phyloP scores from a whole-genome alignment of 768 basidiomycete species.

The Leccinum longicurvipes region DNA sequence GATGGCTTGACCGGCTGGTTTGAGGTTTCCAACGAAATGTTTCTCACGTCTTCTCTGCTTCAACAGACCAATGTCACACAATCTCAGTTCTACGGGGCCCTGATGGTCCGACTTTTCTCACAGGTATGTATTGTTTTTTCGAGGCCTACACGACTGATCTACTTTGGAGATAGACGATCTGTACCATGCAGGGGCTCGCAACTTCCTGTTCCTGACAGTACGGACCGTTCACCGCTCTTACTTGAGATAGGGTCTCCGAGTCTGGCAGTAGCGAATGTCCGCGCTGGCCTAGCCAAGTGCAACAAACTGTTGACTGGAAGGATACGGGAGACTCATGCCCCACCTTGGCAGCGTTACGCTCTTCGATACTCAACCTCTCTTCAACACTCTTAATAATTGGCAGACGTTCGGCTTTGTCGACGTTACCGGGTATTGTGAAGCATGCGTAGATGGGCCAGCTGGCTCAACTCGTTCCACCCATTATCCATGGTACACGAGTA shows the following conservation, averaged over 20 bases:
- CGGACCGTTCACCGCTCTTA: constrained; percentile 54
- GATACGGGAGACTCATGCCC: neutral
- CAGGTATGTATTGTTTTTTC: constrained; percentile 13
- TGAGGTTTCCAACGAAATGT: neutral
- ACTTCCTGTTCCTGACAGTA: constrained; percentile 59
- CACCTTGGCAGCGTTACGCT: constrained; percentile 45
- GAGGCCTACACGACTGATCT: neutral
- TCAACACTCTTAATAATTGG: constrained; percentile 54
- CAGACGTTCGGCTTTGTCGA: constrained; percentile 55
- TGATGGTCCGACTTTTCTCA: constrained; percentile 27
- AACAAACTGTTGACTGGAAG: constrained; percentile 41
- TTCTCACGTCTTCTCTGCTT: neutral
- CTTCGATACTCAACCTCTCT: constrained; percentile 56
- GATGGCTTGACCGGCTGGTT: constrained; percentile 18
- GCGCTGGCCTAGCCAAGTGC: constrained; percentile 42
- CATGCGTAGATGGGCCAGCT: constrained; percentile 59
- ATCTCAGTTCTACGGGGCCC: constrained; percentile 21
- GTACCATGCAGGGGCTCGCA: constrained; percentile 44
- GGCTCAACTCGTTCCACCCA: constrained; percentile 60
- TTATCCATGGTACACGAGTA: constrained; percentile 62
- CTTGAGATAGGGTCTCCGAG: constrained; percentile 36
- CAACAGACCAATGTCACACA: constrained; percentile 22
- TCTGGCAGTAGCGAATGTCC: constrained; percentile 27
- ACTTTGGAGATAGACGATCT: constrained; percentile 17
- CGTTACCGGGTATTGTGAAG: constrained; percentile 53